These are phyloP conservation scores for Globisporangium middletonii DNA, from an alignment of 352 stramenopile species.

Conservation along the genomic window DNA sequence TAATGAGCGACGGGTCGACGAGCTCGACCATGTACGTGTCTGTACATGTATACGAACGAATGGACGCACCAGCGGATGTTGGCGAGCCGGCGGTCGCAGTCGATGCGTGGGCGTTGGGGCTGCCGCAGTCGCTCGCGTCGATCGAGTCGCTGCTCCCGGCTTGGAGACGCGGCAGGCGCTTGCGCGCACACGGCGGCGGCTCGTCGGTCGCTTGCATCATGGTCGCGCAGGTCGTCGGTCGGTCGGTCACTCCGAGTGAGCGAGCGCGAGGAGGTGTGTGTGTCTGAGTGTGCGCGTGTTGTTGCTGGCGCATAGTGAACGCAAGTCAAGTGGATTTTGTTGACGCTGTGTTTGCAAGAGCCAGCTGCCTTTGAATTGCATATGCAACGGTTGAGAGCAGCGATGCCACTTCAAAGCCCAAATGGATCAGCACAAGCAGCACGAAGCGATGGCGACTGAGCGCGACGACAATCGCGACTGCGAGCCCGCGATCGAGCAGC, in stretches of 20 bases:
- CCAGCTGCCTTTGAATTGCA: too few species aligned
- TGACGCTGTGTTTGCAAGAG: too few species aligned
- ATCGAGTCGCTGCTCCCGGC: neutral
- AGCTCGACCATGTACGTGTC: too few species aligned
- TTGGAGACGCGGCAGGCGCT: constrained; percentile 18
- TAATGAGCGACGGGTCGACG: neutral
- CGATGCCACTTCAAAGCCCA: neutral
- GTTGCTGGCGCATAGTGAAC: too few species aligned
- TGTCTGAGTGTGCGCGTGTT: too few species aligned
- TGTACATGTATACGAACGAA: too few species aligned
- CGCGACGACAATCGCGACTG: neutral
- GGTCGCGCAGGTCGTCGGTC: neutral
- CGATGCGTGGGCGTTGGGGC: neutral
- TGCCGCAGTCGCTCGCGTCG: neutral
- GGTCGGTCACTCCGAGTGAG: too few species aligned
- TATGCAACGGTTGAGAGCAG: too few species aligned
- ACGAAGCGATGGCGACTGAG: neutral
- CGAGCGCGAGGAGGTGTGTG: too few species aligned
- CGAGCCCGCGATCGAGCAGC: neutral
- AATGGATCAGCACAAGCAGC: constrained; percentile 6
- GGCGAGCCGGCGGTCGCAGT: neutral
- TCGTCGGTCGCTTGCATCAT: constrained; percentile 25
- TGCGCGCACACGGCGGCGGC: constrained; percentile 11
- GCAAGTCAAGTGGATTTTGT: too few species aligned
- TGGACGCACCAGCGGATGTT: too few species aligned